phyloP scores from a whole-genome alignment of 2,329 filamentous ascomycete genomes.

The Akanthomyces muscarius region DNA sequence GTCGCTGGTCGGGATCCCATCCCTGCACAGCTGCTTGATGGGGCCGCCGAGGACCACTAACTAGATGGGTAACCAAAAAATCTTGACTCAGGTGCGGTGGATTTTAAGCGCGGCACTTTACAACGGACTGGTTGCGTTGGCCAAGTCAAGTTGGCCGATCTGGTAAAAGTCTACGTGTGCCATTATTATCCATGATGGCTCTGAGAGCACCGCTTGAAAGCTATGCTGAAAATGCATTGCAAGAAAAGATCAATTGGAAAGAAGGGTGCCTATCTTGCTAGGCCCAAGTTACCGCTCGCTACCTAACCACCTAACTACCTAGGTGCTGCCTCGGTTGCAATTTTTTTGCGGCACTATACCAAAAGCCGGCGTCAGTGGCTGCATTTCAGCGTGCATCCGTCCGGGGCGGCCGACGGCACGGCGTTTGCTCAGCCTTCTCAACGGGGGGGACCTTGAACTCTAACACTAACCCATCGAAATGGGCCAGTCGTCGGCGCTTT shows the following conservation, averaged over 20 bases:
- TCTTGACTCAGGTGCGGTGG: conserved; percentile 9
- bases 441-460: conserved; percentile 1
- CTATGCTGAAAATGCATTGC: too few species aligned
- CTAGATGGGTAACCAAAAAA: not conserved
- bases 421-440: conserved; percentile 13
- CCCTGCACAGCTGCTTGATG: conserved; percentile 13
- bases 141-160: not conserved
- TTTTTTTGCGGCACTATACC: not conserved
- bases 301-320: too few species aligned
- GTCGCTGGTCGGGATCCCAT: not conserved
- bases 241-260: too few species aligned
- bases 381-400: conserved; percentile 11
- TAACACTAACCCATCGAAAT: not conserved
- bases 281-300: not conserved
- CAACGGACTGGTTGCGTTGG: not conserved
- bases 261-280: too few species aligned
- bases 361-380: conserved; percentile 1
- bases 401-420: conserved; percentile 13
- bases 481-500: not conserved
- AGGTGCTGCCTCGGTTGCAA: not conserved
- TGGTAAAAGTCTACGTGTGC: too few species aligned
- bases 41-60: not conserved
- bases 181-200: too few species aligned
- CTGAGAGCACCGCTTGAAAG: too few species aligned
- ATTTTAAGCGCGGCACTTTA: conserved; percentile 4